Evolutionary conservation across 139 green algal species (phyloP).

Genomic region (Chlamydomonas asymmetrica): DNA sequence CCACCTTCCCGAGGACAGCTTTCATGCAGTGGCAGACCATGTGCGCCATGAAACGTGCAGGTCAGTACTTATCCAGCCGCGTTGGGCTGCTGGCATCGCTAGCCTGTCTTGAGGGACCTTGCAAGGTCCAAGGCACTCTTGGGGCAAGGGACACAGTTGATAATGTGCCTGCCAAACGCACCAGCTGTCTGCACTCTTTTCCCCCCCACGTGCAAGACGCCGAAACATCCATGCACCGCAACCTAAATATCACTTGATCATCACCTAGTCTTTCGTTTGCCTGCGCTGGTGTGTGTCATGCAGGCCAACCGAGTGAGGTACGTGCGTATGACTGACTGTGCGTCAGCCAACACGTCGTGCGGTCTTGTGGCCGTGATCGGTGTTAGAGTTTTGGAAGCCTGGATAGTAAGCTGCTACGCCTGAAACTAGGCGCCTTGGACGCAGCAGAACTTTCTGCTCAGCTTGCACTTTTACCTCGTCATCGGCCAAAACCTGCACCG

Average conservation of each 20-base stretch:
- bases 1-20: slow-evolving; percentile 41
- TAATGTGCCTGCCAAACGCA: not conserved
- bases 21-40: slow-evolving; percentile 9
- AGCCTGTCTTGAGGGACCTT: not conserved
- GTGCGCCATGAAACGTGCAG: no score
- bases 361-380: not conserved
- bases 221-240: no score
- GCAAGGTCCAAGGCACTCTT: not conserved
- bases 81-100: not conserved
- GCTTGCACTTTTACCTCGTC: no score
- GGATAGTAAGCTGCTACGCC: not conserved
- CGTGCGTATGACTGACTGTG: no score
- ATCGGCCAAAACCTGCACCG: no score
- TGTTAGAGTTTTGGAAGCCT: not conserved
- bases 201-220: not conserved
- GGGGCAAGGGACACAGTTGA: not conserved
- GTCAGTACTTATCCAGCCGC: not conserved
- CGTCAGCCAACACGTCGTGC: not conserved
- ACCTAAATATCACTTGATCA: no score
- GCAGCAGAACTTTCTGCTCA: not conserved
- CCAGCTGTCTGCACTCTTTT: not conserved
- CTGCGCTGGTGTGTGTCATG: no score
- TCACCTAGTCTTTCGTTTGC: no score
- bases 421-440: not conserved
- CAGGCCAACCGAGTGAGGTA: no score